These are phyloP conservation scores for Nicotiana knightiana DNA, from an alignment of 257 asterid species.

Conservation along the genomic window DNA sequence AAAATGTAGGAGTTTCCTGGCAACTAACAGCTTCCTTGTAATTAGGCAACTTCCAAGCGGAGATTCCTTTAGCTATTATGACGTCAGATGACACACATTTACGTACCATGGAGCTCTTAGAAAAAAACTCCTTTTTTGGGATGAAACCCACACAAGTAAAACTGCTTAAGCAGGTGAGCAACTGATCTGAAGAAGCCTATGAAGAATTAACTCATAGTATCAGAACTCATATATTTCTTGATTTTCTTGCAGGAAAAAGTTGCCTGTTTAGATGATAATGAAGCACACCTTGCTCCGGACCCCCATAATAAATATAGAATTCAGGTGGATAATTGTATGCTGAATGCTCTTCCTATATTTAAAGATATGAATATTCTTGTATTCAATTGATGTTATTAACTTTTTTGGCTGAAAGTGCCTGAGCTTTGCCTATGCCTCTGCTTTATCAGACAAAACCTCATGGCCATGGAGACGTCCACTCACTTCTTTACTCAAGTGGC, in stretches of 20 bases:
- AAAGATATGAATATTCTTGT: neutral
- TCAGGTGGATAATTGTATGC: slow-evolving; percentile 50
- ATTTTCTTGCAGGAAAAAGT: slow-evolving; percentile 77
- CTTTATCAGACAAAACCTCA: slow-evolving; percentile 87
- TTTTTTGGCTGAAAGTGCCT: slow-evolving; percentile 8
- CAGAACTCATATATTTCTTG: slow-evolving; percentile 13
- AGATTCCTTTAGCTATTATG: slow-evolving; percentile 91
- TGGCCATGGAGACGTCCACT: slow-evolving; percentile 98
- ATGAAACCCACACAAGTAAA: slow-evolving; percentile 85
- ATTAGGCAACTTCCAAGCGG: slow-evolving; percentile 59
- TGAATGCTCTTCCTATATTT: neutral
- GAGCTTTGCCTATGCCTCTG: neutral
- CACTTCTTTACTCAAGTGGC: slow-evolving; percentile 89
- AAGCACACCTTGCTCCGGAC: slow-evolving; percentile 88
- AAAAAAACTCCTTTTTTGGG: slow-evolving; percentile 81
- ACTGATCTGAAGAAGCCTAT: slow-evolving; percentile 2
- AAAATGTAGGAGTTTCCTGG: neutral
- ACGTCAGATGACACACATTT: slow-evolving; percentile 96
- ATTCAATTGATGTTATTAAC: neutral
- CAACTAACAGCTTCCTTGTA: slow-evolving; percentile 3
- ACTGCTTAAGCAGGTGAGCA: slow-evolving; percentile 80
- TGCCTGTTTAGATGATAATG: slow-evolving; percentile 97
- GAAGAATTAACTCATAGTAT: neutral
- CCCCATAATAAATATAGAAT: slow-evolving; percentile 67
- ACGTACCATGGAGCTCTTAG: slow-evolving; percentile 63